Evolutionary conservation across 2,329 filamentous ascomycete species (phyloP).

Genomic region (Pseudogymnoascus sp.): DNA sequence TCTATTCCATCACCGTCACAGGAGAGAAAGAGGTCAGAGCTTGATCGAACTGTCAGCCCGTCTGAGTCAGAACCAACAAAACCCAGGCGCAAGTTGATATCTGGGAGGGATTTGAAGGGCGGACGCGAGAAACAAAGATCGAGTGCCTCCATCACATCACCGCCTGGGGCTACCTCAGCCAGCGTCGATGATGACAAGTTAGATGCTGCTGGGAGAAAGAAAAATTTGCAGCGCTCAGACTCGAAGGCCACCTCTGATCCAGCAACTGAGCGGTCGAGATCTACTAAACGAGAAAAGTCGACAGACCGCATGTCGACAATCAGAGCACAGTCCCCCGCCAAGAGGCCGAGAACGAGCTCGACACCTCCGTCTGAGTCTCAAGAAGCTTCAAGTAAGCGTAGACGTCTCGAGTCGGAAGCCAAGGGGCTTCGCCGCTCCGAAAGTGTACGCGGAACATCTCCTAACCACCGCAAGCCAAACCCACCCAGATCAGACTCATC

Average conservation of each 20-base stretch:
- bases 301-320: constrained; percentile 42
- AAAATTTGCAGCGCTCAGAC: background rate
- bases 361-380: constrained; percentile 42
- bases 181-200: background rate
- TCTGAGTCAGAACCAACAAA: constrained; percentile 38
- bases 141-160: constrained; percentile 40
- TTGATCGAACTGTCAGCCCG: constrained; percentile 20
- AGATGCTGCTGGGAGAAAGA: background rate
- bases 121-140: constrained; percentile 47
- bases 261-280: constrained; percentile 44
- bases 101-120: constrained; percentile 52
- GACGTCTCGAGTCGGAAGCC: constrained; percentile 44
- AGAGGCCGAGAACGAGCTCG: constrained; percentile 49
- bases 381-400: constrained; percentile 46
- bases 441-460: constrained; percentile 20
- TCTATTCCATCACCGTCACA: background rate
- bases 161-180: background rate
- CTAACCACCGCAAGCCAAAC: constrained; percentile 17
- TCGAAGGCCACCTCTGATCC: constrained; percentile 15
- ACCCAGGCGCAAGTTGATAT: constrained; percentile 54
- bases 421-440: constrained; percentile 18
- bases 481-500: background rate
- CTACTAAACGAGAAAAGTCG: constrained; percentile 53
- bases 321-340: constrained; percentile 44
- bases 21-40: constrained; percentile 1